Percentiles rank a stretch among this genome's conserved stretches.
phyloP scores from a whole-genome alignment of 331 rosid genomes.

The Spiraea crenata region DNA sequence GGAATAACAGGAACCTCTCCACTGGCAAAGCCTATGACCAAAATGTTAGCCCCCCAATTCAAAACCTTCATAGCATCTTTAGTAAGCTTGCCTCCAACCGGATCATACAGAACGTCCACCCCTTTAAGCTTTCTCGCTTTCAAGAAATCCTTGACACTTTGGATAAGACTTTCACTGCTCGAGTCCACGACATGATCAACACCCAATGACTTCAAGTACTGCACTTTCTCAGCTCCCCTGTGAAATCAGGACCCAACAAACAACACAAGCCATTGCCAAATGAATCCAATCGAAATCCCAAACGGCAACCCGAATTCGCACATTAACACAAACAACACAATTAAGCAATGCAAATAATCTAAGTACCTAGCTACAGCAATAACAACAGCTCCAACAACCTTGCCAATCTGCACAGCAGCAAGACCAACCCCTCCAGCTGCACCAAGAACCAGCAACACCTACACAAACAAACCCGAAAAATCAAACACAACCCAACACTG shows the following conservation, averaged over 20 bases:
- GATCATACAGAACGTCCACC: conserved; percentile 89
- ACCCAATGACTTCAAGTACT: conserved; percentile 67
- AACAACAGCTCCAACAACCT: conserved; percentile 76
- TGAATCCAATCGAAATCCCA: neutral
- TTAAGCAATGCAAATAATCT: neutral
- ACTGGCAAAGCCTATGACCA: conserved; percentile 91
- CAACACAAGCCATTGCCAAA: neutral
- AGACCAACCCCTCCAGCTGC: conserved; percentile 98
- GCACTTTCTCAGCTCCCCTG: conserved; percentile 84
- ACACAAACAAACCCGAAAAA: neutral
- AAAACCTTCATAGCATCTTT: conserved; percentile 73
- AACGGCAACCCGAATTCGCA: neutral
- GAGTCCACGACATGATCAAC: conserved; percentile 93
- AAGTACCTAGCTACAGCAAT: conserved; percentile 88
- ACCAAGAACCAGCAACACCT: conserved; percentile 92
- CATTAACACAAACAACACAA: neutral
- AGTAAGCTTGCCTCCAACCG: conserved; percentile 86
- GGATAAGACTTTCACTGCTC: conserved; percentile 49
- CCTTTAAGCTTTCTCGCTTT: conserved; percentile 73
- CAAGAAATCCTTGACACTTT: conserved; percentile 70
- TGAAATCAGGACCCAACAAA: conserved; percentile 15
- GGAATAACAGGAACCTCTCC: conserved; percentile 94
- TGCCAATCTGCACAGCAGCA: conserved; percentile 92
- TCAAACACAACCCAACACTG: neutral
- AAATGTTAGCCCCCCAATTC: conserved; percentile 89